Base-by-base conservation (phyloP, 2,329 filamentous ascomycete genomes). In the Stemphylium lycopersici region DNA sequence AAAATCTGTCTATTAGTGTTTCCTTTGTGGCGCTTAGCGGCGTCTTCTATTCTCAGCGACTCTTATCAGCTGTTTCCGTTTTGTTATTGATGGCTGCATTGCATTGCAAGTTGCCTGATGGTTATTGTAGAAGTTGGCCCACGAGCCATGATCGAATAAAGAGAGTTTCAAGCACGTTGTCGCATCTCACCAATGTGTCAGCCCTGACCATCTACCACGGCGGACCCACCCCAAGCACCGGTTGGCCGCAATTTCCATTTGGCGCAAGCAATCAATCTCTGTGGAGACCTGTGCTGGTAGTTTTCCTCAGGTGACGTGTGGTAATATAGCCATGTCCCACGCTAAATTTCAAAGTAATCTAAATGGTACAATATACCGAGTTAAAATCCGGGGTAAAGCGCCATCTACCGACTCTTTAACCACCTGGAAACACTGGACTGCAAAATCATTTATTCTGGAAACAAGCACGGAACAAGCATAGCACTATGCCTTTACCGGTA, bases 311-410 rank as follows among this genome's bases (percentile, higher is more conserved):
- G 18, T 54, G 51, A 48, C 49, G 43, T 48, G 38, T 22, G 15
- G 51, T 26, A 55, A 55, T 55, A 45, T 55, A 37, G 22, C 15
- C 22, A 45, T 47, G 52, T 47, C 22, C 46, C 37, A 42, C 48
- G 48, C 52, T 47, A 52, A 52, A 55, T 55, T n/a, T 51, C 22
- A 12, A 47, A 12, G 40, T 11, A 55, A 55, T 55, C 48, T 52
- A 55, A 55, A 20, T 52, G 48, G 48, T 15, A 55, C 52, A 52
- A 34, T 11, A 8, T 33, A 15, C 52, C 41, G 47, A 42, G 37
- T 11, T 24, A 26, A 2, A 29, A 47, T 26, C 41, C 43, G 48
- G 18, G 24, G 29, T 4, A 43, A 36, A 32, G 36, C 16, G 31
- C 6, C 41, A 41, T 33, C 37, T 26, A 42, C 29, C 36, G 29